Evolutionary conservation across 192 early-diverging fungal genomes (phyloP).

Genomic region (Martensiomyces pterosporus): DNA sequence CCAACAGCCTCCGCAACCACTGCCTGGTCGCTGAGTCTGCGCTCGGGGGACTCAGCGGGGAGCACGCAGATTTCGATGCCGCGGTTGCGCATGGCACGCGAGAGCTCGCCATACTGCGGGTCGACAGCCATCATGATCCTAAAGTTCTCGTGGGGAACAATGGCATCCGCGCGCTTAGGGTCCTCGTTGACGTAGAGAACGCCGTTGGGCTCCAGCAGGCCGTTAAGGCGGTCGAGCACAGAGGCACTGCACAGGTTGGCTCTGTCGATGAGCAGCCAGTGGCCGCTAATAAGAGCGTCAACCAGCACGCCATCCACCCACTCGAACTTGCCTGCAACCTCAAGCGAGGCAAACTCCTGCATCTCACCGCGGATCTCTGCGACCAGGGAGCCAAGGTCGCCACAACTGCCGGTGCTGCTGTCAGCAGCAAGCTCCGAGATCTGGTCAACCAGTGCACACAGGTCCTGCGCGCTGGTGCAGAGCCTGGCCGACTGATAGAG

Average conservation of each 20-base stretch:
- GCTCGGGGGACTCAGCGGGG: slow-evolving; percentile 3
- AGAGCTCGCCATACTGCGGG: slow-evolving; percentile 87
- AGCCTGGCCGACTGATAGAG: not conserved
- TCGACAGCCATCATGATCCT: slow-evolving; percentile 95
- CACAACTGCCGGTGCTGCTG: not conserved
- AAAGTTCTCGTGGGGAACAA: slow-evolving; percentile 84
- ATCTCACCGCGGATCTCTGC: not conserved
- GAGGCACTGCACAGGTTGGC: slow-evolving; percentile 93
- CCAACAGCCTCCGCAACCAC: slow-evolving; percentile 15
- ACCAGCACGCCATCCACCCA: slow-evolving; percentile 97
- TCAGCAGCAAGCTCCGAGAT: slow-evolving; percentile 2
- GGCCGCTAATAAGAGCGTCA: slow-evolving; percentile 80
- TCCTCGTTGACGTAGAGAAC: slow-evolving; percentile 87
- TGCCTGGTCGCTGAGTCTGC: slow-evolving; percentile 7
- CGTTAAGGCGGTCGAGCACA: slow-evolving; percentile 93
- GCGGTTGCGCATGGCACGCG: slow-evolving; percentile 96
- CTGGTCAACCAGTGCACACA: slow-evolving; percentile 10
- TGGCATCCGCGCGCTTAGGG: slow-evolving; percentile 55
- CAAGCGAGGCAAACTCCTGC: slow-evolving; percentile 10
- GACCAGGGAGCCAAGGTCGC: not conserved
- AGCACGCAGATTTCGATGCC: slow-evolving; percentile 80
- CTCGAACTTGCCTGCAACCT: slow-evolving; percentile 82
- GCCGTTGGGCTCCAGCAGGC: slow-evolving; percentile 86
- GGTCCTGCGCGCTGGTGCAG: not conserved
- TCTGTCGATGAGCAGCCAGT: slow-evolving; percentile 95